Conservation (phyloP, 257 asterid species). For the Penstemon eatonii region DNA sequence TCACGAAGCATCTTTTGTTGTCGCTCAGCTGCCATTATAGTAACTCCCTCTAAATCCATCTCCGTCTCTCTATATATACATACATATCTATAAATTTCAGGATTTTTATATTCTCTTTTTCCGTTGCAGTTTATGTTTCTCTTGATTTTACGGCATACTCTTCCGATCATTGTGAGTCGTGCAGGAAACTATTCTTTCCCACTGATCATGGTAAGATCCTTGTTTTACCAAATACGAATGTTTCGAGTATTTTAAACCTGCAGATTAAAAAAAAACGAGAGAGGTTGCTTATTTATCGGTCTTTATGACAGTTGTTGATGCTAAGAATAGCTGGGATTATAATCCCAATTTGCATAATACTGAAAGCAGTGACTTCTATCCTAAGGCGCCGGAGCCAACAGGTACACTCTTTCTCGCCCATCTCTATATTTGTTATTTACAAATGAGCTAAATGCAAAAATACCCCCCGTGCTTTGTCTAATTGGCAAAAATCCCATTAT, state of each 20-base stretch:
- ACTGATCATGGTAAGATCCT: constrained; percentile 65
- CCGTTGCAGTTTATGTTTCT: constrained; percentile 79
- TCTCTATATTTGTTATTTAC: neutral
- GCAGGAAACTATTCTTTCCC: constrained; percentile 70
- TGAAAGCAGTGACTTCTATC: constrained; percentile 68
- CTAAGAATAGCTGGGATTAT: constrained; percentile 71
- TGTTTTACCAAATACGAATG: neutral
- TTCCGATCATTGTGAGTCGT: constrained; percentile 68
- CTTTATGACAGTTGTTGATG: constrained; percentile 59
- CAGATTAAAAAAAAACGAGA: neutral
- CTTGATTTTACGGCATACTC: constrained; percentile 75
- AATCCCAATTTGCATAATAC: constrained; percentile 76
- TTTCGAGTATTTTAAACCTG: neutral
- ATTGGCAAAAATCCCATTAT: too few relatives aligned
- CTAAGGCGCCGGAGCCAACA: constrained; percentile 54
- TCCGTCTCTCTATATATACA: constrained; percentile 13
- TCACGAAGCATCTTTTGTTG: constrained; percentile 79
- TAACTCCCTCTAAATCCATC: constrained; percentile 43
- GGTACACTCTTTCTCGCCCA: constrained; percentile 35
- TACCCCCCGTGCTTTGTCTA: too few relatives aligned
- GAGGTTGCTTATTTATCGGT: constrained; percentile 22
- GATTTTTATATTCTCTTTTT: constrained; percentile 6
- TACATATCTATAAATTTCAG: neutral
- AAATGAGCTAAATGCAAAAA: too few relatives aligned
- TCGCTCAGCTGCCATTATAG: constrained; percentile 72